Evolutionary conservation across 1,284 basidiomycete genomes (phyloP), one percentile per base, ranked within the genome.

Genomic region (Anthracocystis panici-leucophaei): DNA sequence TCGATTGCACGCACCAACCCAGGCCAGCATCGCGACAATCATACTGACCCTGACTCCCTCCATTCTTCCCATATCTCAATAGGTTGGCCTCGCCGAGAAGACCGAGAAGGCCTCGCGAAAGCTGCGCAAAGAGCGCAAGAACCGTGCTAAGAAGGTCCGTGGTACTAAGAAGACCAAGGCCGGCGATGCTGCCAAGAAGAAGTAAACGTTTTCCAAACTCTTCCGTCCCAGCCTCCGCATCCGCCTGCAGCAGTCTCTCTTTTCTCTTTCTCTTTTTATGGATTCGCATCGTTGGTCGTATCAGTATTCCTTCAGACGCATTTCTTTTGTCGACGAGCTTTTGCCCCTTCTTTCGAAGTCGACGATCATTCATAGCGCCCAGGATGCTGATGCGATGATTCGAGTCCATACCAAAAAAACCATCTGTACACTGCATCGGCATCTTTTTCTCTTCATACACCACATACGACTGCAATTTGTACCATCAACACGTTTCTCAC

Each of bases 101-200:
- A 90, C 93, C 78, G 92, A 94, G 65, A 95, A 92, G 88, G 89
- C 96, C 69, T 95, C 93, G 82, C 93, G 97, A 85, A 99, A 99
- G 88, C 91, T 99, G 87, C 92, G 97, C 88, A 98, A 99, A 90
- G 97, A 99, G 90, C 91, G 97, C 85, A 99, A 99, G 91, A 99
- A 99, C 89, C 92, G 97, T 87, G 90, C 92, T 86, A 93, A 93
- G 89, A 97, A 97, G 91, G 94, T 93, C 74, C 90, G 91, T 80
- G 95, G 97, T 85, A 75, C 76, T 72, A 78, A 80, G 76, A 85
- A 85, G 82, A 73, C 60, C 78, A 81, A 79, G 73, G 72, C 72
- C 52, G 53, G 64, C 58, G 80, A 74, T n/a, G 62, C 73, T 64
- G 44, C 51, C 65, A 81, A 81, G 79, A 82, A 82, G 80, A 81